phyloP scores from a whole-genome alignment of 192 early-diverging fungal genomes.

The Coemansia interrupta region DNA sequence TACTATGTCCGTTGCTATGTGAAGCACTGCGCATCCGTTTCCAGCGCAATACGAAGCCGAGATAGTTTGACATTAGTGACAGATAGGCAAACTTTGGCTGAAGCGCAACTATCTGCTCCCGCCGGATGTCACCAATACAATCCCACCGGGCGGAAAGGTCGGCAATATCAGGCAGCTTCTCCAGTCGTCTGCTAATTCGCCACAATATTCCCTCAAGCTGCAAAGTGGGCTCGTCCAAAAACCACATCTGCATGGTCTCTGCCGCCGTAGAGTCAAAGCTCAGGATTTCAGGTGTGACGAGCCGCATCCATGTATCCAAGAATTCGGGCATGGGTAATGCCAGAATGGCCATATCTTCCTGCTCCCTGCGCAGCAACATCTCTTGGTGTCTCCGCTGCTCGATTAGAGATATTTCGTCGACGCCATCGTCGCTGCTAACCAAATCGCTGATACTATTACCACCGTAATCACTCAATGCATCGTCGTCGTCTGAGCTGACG shows the following conservation, averaged over 20 bases:
- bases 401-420: background rate
- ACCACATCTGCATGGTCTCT: conserved; percentile 30
- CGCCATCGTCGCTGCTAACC: background rate
- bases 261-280: conserved; percentile 17
- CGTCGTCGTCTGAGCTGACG: background rate
- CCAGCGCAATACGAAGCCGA: conserved; percentile 38
- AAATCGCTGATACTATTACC: conserved; percentile 13
- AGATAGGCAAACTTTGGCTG: conserved; percentile 19
- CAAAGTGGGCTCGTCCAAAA: conserved; percentile 10
- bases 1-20: background rate
- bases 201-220: conserved; percentile 9
- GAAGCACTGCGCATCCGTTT: conserved; percentile 6
- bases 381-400: conserved; percentile 19
- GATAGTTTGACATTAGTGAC: conserved; percentile 30
- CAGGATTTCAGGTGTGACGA: conserved; percentile 21
- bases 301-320: conserved; percentile 29
- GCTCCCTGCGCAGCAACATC: conserved; percentile 18
- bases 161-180: conserved; percentile 40
- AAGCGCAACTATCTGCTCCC: background rate
- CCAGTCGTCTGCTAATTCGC: conserved; percentile 26
- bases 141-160: too few relatives aligned
- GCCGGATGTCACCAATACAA: too few relatives aligned
- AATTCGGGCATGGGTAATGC: conserved; percentile 28
- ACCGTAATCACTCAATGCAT: conserved; percentile 5
- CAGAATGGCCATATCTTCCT: conserved; percentile 32